These are phyloP conservation scores for Crithidia bombi DNA, from an alignment of 208 protist genomes.

Conservation along the genomic window DNA sequence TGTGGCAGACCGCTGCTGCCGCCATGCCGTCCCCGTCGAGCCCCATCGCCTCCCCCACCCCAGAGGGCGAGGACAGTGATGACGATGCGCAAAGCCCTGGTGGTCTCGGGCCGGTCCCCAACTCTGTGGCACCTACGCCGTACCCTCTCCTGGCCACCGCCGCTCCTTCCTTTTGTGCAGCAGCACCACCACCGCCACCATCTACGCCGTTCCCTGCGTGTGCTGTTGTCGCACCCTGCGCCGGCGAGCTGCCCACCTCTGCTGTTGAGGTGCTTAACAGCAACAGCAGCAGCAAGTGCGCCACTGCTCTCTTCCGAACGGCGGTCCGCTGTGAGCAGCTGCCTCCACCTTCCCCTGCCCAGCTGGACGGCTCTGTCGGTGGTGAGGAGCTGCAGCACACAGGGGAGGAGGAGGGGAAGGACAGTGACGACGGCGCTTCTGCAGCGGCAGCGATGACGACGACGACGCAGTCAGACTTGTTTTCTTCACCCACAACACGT, in stretches of 20 bases:
- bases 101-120: neutral
- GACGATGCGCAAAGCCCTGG: neutral
- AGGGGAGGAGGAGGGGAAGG: neutral
- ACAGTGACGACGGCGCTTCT: neutral
- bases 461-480: neutral
- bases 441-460: neutral
- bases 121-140: neutral
- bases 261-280: neutral
- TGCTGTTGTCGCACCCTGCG: too few relatives aligned
- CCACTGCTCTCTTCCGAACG: neutral
- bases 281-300: neutral
- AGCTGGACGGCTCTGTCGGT: slow-evolving; percentile 9
- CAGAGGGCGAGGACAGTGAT: slow-evolving; percentile 6
- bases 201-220: too few relatives aligned
- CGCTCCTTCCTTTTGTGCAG: too few relatives aligned
- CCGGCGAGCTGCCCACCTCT: neutral
- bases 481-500: slow-evolving; percentile 4
- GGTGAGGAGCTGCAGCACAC: neutral
- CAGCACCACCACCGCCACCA: neutral
- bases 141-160: neutral
- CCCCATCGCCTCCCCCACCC: slow-evolving; percentile 17
- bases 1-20: slow-evolving; percentile 29
- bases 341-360: slow-evolving; percentile 27
- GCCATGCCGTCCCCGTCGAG: slow-evolving; percentile 35
- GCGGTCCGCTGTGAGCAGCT: slow-evolving; percentile 11